A percentile compares a stretch with the other conserved stretches of the same genome.
phyloP scores from a whole-genome alignment of 2,329 filamentous ascomycete species.

The Exserohilum turcica region DNA sequence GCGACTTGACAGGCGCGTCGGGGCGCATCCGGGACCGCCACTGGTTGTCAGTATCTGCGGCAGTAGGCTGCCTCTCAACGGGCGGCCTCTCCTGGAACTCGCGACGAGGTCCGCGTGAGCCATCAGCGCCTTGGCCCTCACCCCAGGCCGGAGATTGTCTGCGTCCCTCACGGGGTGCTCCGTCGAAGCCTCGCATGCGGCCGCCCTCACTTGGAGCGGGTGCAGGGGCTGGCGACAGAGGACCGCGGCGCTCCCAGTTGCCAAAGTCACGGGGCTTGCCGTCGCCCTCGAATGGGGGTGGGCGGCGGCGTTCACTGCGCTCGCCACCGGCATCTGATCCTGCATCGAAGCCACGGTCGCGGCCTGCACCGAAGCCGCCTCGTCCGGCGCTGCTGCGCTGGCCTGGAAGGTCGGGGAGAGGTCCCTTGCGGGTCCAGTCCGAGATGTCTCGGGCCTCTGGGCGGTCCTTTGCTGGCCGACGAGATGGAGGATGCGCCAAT shows the following conservation, averaged over 20 bases:
- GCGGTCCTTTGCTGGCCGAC: slow-evolving; percentile 90
- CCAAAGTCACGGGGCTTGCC: slow-evolving; percentile 79
- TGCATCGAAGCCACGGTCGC: slow-evolving; percentile 58
- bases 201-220: slow-evolving; percentile 60
- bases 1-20: slow-evolving; percentile 67
- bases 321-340: slow-evolving; percentile 61
- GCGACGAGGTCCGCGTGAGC: slow-evolving; percentile 77
- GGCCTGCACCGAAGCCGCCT: slow-evolving; percentile 48
- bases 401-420: slow-evolving; percentile 73
- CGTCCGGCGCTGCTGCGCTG: slow-evolving; percentile 60
- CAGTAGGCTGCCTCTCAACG: slow-evolving; percentile 74
- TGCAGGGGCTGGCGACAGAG: slow-evolving; percentile 71
- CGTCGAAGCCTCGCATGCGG: slow-evolving; percentile 60
- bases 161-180: slow-evolving; percentile 44
- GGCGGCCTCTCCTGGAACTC: slow-evolving; percentile 68
- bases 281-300: slow-evolving; percentile 68
- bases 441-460: slow-evolving; percentile 79
- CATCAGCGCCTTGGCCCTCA: slow-evolving; percentile 71
- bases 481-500: no score
- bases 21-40: slow-evolving; percentile 93
- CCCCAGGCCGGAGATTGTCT: slow-evolving; percentile 73
- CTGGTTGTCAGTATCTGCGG: slow-evolving; percentile 89
- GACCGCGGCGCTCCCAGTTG: slow-evolving; percentile 95
- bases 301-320: slow-evolving; percentile 70
- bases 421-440: slow-evolving; percentile 93